Base-by-base conservation (phyloP, 1,139 yeast species). In the Taphrina betulina region DNA sequence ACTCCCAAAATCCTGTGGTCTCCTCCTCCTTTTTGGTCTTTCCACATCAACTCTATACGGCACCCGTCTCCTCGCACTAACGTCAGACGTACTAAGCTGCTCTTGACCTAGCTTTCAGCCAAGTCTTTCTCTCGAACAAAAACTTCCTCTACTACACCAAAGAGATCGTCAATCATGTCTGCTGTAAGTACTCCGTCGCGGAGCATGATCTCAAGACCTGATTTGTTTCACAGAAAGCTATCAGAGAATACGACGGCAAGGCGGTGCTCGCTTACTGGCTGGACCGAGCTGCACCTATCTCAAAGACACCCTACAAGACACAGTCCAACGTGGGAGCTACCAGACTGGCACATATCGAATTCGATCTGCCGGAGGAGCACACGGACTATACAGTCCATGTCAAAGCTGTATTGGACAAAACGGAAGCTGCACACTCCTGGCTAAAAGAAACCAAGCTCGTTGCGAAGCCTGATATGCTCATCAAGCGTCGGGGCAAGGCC, bases 191-290 rank as follows among this genome's bases (percentile, higher is more conserved):
- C 1, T 5, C 3, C 17, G n/a, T 14, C 46, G n/a, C 14, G n/a
- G 1, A n/a, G n/a, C n/a, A 24, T 12, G 7, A 3, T 12, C 16
- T 2, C 12, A 19, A 12, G 14, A 5, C 2, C 7, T 4, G 22
- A 19, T 12, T 28, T 38, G 23, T 40, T 73, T 73, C 75, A 38
- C 76, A 77, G 28, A 74, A 74, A 63, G 71, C 77, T 19, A 74
- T 74, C 57, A 72, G 73, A 60, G 77, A 74, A 64, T 76, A 75
- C 59, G 77, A 74, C 64, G 77, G 78, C 37, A 74, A 74, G 64
- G 77, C 77, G 28, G 66, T 74, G 57, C 68, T 74, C 52, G 70
- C 77, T 17, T 72, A 73, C 67, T 74, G 68, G 62, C 64, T 74
- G 58, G 71, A 75, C 50, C 68, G 68, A 59, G 71, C 77, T 4